These are phyloP conservation scores for Entophlyctis luteolus DNA, from an alignment of 192 early-diverging fungal species.

Conservation along the genomic window DNA sequence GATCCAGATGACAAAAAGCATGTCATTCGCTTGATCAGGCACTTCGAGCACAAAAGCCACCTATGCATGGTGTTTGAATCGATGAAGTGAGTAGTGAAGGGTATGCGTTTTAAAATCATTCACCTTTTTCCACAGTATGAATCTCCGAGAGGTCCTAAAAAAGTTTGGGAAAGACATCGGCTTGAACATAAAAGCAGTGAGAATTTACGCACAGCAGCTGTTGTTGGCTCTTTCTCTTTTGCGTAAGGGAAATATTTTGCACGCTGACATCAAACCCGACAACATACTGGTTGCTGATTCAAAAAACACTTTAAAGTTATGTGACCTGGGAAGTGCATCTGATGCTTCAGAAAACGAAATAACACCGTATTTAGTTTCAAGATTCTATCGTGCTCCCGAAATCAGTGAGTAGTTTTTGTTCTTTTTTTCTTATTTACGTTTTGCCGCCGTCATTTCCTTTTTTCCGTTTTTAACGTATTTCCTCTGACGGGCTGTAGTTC, in stretches of 20 bases:
- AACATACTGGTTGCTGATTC: conserved; percentile 86
- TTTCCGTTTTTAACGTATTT: conserved; percentile 9
- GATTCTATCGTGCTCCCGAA: conserved; percentile 97
- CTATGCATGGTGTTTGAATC: conserved; percentile 94
- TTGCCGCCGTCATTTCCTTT: neutral
- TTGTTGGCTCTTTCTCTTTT: conserved; percentile 80
- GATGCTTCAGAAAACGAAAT: conserved; percentile 86
- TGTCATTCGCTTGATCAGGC: conserved; percentile 73
- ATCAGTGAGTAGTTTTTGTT: conserved; percentile 77
- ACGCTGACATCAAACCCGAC: conserved; percentile 98
- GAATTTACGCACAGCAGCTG: conserved; percentile 86
- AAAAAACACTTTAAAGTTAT: conserved; percentile 79
- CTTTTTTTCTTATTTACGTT: conserved; percentile 28
- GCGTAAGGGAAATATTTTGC: conserved; percentile 76
- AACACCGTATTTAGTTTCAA: conserved; percentile 90
- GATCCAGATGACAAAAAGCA: conserved; percentile 89
- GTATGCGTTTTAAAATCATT: neutral
- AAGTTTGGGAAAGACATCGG: conserved; percentile 93
- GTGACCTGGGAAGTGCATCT: conserved; percentile 90
- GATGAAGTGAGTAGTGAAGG: conserved; percentile 59
- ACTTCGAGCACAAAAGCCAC: conserved; percentile 89
- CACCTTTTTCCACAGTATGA: conserved; percentile 56
- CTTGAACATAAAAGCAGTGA: conserved; percentile 88
- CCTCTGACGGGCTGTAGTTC: conserved; percentile 47
- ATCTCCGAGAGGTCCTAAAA: conserved; percentile 87